Evolutionary conservation across 208 protist genomes (phyloP), one percentile per base, ranked within the genome.

Genomic region (Acanthamoeba sp.): DNA sequence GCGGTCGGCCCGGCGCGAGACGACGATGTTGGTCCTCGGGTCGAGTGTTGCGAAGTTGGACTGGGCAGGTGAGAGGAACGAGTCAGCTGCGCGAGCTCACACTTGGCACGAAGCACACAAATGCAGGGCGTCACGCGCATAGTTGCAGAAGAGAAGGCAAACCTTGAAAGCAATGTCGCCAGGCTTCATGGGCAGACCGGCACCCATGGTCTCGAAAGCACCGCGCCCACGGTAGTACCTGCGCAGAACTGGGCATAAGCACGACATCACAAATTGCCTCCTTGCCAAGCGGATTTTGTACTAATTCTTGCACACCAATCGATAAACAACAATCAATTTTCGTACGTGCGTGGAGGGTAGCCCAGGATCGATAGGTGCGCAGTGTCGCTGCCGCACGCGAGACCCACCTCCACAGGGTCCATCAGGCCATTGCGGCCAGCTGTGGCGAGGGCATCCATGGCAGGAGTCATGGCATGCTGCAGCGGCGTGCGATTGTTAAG

Each of bases 101-200:
- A n/a, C n/a, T n/a, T n/a, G n/a, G n/a, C n/a, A n/a, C n/a, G n/a
- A n/a, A n/a, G n/a, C n/a, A n/a, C n/a, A n/a, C n/a, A n/a, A n/a
- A n/a, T n/a, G n/a, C n/a, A n/a, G n/a, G n/a, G n/a, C n/a, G n/a
- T n/a, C n/a, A n/a, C n/a, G 59, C 16, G 80, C 0, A 55, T 6
- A 18, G 38, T 0, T 20, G 45, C 27, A 14, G 24, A 42, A 29
- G 59, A 27, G 36, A 27, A 48, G 36, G 27, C 32, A 16, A 32
- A 97, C 96, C 92, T 98, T 98, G 85, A 98, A 98, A 27, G 97
- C 97, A 96, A 98, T 98, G 62, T 98, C 97, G 64, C 97, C 97
- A 24, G 96, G 93, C 22, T 89, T 32, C 97, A 98, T 98, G 55
- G 96, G 94, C 34, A 98, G 59, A 36, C 97, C 97, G 38, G 96